Percentiles rank a stretch among this genome's conserved stretches.
These are phyloP conservation scores for Hypholoma sublateritium DNA, from an alignment of 768 basidiomycete species.

Conservation along the genomic window DNA sequence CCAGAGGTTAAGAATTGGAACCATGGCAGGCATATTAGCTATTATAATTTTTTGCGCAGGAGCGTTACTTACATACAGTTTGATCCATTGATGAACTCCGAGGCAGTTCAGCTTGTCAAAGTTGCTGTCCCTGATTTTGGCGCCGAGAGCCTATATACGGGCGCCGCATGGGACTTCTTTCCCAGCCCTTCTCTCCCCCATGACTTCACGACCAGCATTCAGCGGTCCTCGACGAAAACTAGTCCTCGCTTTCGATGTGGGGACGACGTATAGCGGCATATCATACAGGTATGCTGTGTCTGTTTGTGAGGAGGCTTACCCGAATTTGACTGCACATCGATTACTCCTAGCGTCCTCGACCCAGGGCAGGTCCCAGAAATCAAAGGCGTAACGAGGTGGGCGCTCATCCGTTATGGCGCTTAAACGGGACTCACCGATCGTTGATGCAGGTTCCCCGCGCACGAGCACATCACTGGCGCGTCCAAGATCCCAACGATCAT, in stretches of 20 bases:
- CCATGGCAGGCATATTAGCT: too few relatives aligned
- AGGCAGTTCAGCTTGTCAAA: background rate
- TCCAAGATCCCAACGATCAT: slow-evolving; percentile 31
- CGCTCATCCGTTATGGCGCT: slow-evolving; percentile 11
- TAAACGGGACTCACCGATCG: background rate
- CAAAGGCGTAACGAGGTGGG: slow-evolving; percentile 41
- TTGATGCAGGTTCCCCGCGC: slow-evolving; percentile 42
- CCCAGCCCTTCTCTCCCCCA: background rate
- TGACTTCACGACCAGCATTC: slow-evolving; percentile 33
- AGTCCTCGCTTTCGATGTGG: slow-evolving; percentile 43
- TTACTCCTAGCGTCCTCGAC: slow-evolving; percentile 32
- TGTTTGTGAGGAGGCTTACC: background rate
- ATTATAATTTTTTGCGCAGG: too few relatives aligned
- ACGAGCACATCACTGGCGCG: slow-evolving; percentile 41
- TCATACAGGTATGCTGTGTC: slow-evolving; percentile 27
- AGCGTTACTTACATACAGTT: too few relatives aligned
- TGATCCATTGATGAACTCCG: background rate
- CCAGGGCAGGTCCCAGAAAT: slow-evolving; percentile 40
- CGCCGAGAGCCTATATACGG: background rate
- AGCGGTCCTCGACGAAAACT: slow-evolving; percentile 37
- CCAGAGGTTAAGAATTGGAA: too few relatives aligned
- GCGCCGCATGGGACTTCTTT: too few relatives aligned
- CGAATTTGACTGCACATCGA: background rate
- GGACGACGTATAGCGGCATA: slow-evolving; percentile 43
- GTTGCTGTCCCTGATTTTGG: background rate